phyloP scores from a whole-genome alignment of 345 rosid genomes.

The Acer campestre region DNA sequence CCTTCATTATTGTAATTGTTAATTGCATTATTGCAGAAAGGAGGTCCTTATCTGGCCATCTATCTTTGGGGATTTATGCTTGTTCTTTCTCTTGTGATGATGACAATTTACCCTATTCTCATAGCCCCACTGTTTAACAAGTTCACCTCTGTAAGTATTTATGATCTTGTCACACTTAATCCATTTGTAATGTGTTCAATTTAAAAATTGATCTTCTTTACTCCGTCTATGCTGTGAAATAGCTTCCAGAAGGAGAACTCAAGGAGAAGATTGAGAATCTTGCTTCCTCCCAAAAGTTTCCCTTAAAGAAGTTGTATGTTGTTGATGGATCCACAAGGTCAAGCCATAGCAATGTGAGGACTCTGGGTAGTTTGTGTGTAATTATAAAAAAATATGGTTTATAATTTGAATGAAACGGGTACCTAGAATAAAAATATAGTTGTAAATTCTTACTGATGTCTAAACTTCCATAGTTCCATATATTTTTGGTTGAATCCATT shows the following conservation, averaged over 20 bases:
- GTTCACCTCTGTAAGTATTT: slow-evolving; percentile 86
- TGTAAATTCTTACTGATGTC: not conserved
- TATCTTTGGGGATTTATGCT: slow-evolving; percentile 99
- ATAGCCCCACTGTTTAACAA: slow-evolving; percentile 98
- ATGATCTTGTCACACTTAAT: slow-evolving; percentile 3
- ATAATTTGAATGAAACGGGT: not conserved
- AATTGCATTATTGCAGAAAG: slow-evolving; percentile 65
- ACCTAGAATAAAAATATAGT: not conserved
- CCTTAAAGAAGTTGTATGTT: slow-evolving; percentile 90
- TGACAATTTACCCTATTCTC: slow-evolving; percentile 88
- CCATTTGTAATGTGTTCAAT: not conserved
- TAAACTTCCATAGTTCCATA: not conserved
- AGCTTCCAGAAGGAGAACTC: slow-evolving; percentile 96
- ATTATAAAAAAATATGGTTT: too few relatives aligned
- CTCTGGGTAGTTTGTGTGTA: not conserved
- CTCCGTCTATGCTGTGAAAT: slow-evolving; percentile 29
- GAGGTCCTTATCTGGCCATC: slow-evolving; percentile 98
- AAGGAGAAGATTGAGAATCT: slow-evolving; percentile 82
- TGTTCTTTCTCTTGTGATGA: slow-evolving; percentile 91
- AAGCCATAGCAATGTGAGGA: slow-evolving; percentile 98
- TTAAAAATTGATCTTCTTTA: slow-evolving; percentile 21
- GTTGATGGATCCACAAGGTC: slow-evolving; percentile 99
- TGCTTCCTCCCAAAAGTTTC: slow-evolving; percentile 86
- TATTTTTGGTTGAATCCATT: not conserved
- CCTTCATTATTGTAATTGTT: slow-evolving; percentile 13